Evolutionary conservation across 1,284 basidiomycete species (phyloP).

Genomic region (Phellopilus nigrolimitatus): DNA sequence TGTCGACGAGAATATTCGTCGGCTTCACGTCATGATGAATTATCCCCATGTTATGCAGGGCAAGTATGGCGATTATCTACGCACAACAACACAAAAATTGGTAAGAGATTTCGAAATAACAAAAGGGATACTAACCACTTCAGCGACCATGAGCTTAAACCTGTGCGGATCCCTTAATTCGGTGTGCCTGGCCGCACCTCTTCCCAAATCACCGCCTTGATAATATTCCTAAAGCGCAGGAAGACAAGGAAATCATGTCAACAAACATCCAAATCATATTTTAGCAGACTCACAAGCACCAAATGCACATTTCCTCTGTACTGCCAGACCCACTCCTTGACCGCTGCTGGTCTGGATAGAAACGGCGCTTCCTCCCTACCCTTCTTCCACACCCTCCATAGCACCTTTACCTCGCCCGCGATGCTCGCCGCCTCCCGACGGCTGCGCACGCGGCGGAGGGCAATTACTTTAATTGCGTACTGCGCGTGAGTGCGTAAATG

Average conservation of each 20-base stretch:
- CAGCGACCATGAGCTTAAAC: slow-evolving; percentile 16
- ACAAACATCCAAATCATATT: neutral
- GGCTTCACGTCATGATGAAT: slow-evolving; percentile 16
- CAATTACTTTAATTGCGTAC: slow-evolving; percentile 12
- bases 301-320: slow-evolving; percentile 13
- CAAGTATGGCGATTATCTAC: slow-evolving; percentile 12
- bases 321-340: slow-evolving; percentile 16
- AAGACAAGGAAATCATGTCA: neutral
- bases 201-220: slow-evolving; percentile 10
- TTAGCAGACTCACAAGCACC: slow-evolving; percentile 6
- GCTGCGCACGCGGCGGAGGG: slow-evolving; percentile 9
- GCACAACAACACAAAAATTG: neutral
- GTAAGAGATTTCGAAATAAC: neutral
- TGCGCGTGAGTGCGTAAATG: slow-evolving; percentile 4
- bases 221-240: slow-evolving; percentile 12
- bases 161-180: slow-evolving; percentile 10
- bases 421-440: slow-evolving; percentile 9
- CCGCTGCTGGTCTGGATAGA: slow-evolving; percentile 9
- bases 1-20: slow-evolving; percentile 14
- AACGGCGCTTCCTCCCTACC: slow-evolving; percentile 5
- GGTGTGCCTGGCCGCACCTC: slow-evolving; percentile 2
- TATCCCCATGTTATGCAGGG: slow-evolving; percentile 13
- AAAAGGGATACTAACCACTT: slow-evolving; percentile 10
- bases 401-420: slow-evolving; percentile 12
- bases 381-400: slow-evolving; percentile 3